Evolutionary conservation across 75 land plant genomes (phyloP).

Genomic region (Sequoiadendron giganteum): DNA sequence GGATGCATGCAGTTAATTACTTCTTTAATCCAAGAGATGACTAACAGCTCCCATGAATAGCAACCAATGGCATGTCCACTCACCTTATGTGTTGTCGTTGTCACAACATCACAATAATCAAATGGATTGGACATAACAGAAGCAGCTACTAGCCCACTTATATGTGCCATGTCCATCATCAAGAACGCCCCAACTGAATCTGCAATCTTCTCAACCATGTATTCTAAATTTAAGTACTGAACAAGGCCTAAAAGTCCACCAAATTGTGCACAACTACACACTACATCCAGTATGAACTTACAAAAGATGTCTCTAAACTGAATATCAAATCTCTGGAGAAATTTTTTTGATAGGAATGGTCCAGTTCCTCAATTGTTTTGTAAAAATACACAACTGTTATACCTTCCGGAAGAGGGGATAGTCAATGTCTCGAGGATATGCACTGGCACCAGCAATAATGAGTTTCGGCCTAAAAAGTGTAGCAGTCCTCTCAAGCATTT

Average conservation of each 20-base stretch:
- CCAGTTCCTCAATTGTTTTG: background rate
- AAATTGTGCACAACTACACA: background rate
- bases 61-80: background rate
- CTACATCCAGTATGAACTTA: background rate
- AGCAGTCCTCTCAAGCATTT: slow-evolving; percentile 84
- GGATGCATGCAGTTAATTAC: too few relatives aligned
- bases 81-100: slow-evolving; percentile 94
- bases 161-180: slow-evolving; percentile 99
- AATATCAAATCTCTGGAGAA: background rate
- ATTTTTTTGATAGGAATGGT: background rate
- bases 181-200: slow-evolving; percentile 88
- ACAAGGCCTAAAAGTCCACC: background rate
- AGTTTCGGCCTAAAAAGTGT: slow-evolving; percentile 78
- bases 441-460: slow-evolving; percentile 89
- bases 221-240: background rate
- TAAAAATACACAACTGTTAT: background rate
- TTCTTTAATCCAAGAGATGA: background rate
- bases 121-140: slow-evolving; percentile 79
- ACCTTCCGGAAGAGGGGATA: slow-evolving; percentile 91
- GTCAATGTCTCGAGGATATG: slow-evolving; percentile 85
- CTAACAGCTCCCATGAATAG: background rate
- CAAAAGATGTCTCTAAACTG: background rate
- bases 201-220: slow-evolving; percentile 51
- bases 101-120: slow-evolving; percentile 90
- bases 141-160: slow-evolving; percentile 94